Percentiles rank a stretch among this genome's conserved stretches.
phyloP scores from a whole-genome alignment of 352 stramenopile species.

The Globisporangium cystogenes region DNA sequence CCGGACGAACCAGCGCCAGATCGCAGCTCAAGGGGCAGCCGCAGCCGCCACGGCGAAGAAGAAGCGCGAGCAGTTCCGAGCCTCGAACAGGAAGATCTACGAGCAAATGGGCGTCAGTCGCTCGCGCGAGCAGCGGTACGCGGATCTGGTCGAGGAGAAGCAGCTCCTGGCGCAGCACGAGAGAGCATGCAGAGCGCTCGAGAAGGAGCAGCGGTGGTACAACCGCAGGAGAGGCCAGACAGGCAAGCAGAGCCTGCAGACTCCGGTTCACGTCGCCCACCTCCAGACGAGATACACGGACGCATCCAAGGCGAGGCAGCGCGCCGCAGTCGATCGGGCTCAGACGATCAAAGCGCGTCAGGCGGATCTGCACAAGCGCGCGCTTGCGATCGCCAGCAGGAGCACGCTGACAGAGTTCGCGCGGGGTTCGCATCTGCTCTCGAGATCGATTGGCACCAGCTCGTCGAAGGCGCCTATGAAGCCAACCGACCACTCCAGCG shows the following conservation, averaged over 20 bases:
- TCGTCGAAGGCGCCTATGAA: neutral
- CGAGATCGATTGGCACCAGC: conserved; percentile 5
- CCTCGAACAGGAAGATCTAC: conserved; percentile 30
- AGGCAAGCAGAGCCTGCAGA: neutral
- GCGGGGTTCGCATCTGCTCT: conserved; percentile 39
- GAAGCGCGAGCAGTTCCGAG: conserved; percentile 23
- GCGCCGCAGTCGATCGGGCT: neutral
- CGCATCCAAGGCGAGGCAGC: neutral
- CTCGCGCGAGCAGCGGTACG: conserved; percentile 28
- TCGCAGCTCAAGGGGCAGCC: conserved; percentile 9
- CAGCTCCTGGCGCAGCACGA: conserved; percentile 15
- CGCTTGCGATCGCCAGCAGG: conserved; percentile 20
- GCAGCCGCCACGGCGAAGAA: conserved; percentile 13
- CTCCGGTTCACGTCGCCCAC: conserved; percentile 10
- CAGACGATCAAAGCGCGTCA: conserved; percentile 13
- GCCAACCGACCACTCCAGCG: neutral
- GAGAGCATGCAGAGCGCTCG: conserved; percentile 9
- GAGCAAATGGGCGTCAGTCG: conserved; percentile 36
- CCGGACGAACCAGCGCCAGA: conserved; percentile 1
- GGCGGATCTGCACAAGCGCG: conserved; percentile 16
- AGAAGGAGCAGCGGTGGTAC: conserved; percentile 33
- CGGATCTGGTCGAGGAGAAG: conserved; percentile 16
- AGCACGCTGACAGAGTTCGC: conserved; percentile 23
- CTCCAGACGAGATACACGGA: conserved; percentile 10
- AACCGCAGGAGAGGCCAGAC: conserved; percentile 11